These are phyloP conservation scores for Hypoxylon lienhwacheense DNA, from an alignment of 495 filamentous ascomycete species.

Conservation along the genomic window DNA sequence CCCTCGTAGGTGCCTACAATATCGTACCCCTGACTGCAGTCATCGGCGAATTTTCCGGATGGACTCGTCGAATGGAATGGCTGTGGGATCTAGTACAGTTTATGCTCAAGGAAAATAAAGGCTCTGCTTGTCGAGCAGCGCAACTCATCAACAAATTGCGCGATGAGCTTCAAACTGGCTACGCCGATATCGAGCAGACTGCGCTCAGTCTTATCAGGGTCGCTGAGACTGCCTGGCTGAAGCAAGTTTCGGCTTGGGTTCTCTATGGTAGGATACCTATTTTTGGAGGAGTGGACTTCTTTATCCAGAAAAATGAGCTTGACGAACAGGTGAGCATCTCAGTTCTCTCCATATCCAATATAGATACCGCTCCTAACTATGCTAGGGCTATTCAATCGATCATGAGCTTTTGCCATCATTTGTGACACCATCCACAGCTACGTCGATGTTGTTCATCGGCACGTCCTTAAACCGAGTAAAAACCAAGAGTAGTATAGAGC, in stretches of 20 bases:
- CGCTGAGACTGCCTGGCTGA: slow-evolving; percentile 89
- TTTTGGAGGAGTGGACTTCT: slow-evolving; percentile 79
- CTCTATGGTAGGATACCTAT: slow-evolving; percentile 79
- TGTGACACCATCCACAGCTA: slow-evolving; percentile 71
- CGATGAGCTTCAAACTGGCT: slow-evolving; percentile 79
- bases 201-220: slow-evolving; percentile 68
- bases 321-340: slow-evolving; percentile 42
- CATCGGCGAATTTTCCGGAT: slow-evolving; percentile 78
- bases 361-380: slow-evolving; percentile 3
- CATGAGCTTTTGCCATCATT: slow-evolving; percentile 70
- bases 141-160: slow-evolving; percentile 75
- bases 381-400: slow-evolving; percentile 57
- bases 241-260: slow-evolving; percentile 85
- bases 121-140: slow-evolving; percentile 50
- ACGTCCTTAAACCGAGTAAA: slow-evolving; percentile 82
- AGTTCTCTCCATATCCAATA: neutral
- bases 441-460: slow-evolving; percentile 88
- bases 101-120: slow-evolving; percentile 54
- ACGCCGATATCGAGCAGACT: slow-evolving; percentile 76
- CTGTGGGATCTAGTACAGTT: slow-evolving; percentile 70
- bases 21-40: slow-evolving; percentile 89
- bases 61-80: slow-evolving; percentile 85
- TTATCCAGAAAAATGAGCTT: slow-evolving; percentile 56
- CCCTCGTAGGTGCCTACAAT: slow-evolving; percentile 81
- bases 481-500: slow-evolving; percentile 49